phyloP scores from a whole-genome alignment of 2,329 filamentous ascomycete genomes.

The Lasiodiplodia sp. region DNA sequence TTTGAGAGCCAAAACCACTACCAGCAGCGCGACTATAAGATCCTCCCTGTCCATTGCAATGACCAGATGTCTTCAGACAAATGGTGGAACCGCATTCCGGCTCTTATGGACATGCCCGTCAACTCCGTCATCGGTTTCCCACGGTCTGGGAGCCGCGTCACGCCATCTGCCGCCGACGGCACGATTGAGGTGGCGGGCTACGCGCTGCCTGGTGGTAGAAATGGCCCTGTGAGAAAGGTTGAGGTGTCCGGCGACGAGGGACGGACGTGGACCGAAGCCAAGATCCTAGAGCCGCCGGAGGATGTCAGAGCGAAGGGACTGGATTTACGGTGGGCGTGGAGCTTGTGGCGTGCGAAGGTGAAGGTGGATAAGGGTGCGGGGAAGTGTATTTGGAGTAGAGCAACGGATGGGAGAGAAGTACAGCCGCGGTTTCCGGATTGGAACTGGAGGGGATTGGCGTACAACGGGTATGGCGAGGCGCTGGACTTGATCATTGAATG shows the following conservation, averaged over 20 bases:
- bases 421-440: slow-evolving; percentile 60
- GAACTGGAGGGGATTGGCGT: slow-evolving; percentile 67
- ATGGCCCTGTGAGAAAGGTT: slow-evolving; percentile 61
- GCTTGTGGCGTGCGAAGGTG: slow-evolving; percentile 59
- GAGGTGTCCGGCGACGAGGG: slow-evolving; percentile 60
- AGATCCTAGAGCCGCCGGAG: slow-evolving; percentile 38
- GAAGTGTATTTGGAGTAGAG: slow-evolving; percentile 59
- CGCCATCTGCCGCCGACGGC: slow-evolving; percentile 46
- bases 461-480: slow-evolving; percentile 66
- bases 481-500: slow-evolving; percentile 55
- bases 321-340: slow-evolving; percentile 63
- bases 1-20: slow-evolving; percentile 63
- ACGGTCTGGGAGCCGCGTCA: slow-evolving; percentile 51
- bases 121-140: slow-evolving; percentile 63
- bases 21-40: slow-evolving; percentile 66
- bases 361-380: slow-evolving; percentile 50
- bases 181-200: slow-evolving; percentile 61
- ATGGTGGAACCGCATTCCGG: slow-evolving; percentile 59
- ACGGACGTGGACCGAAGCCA: slow-evolving; percentile 58
- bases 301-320: background rate
- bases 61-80: slow-evolving; percentile 58
- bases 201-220: slow-evolving; percentile 61
- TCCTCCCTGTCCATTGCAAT: slow-evolving; percentile 60
- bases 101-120: slow-evolving; percentile 63
- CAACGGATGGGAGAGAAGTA: slow-evolving; percentile 61